These are phyloP conservation scores for Articulospora tetracladia DNA, from an alignment of 495 filamentous ascomycete species.

Conservation along the genomic window DNA sequence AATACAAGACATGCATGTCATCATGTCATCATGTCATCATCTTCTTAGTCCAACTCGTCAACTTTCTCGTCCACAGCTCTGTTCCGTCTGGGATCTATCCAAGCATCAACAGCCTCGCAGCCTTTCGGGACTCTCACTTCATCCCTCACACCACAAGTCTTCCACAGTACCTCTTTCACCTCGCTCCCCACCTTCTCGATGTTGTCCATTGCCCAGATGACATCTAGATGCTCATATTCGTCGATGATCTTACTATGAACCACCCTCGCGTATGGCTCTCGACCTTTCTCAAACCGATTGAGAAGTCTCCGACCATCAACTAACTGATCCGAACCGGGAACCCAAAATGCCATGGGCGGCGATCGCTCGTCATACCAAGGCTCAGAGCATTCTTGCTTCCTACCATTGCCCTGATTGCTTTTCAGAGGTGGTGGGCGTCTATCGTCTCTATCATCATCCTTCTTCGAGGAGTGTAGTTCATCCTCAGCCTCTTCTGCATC, in stretches of 20 bases:
- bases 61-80: neutral
- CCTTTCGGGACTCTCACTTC: conserved; percentile 60
- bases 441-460: neutral
- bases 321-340: conserved; percentile 74
- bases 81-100: conserved; percentile 8
- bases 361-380: conserved; percentile 81
- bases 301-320: conserved; percentile 80
- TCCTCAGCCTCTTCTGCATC: conserved; percentile 62
- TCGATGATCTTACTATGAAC: conserved; percentile 82
- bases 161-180: conserved; percentile 81
- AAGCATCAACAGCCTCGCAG: conserved; percentile 42
- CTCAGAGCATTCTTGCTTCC: conserved; percentile 36
- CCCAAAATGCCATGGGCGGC: conserved; percentile 88
- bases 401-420: conserved; percentile 6
- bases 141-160: conserved; percentile 51
- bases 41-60: neutral
- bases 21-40: too few species aligned
- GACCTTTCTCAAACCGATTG: conserved; percentile 66
- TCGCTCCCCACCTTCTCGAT: conserved; percentile 82
- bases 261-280: conserved; percentile 77
- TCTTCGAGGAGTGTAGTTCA: neutral
- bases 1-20: neutral
- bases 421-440: conserved; percentile 16
- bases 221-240: conserved; percentile 93
- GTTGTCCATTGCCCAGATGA: conserved; percentile 92